Evolutionary conservation across 23 red algal genomes (phyloP).

Genomic region (Gracilariopsis chorda): DNA sequence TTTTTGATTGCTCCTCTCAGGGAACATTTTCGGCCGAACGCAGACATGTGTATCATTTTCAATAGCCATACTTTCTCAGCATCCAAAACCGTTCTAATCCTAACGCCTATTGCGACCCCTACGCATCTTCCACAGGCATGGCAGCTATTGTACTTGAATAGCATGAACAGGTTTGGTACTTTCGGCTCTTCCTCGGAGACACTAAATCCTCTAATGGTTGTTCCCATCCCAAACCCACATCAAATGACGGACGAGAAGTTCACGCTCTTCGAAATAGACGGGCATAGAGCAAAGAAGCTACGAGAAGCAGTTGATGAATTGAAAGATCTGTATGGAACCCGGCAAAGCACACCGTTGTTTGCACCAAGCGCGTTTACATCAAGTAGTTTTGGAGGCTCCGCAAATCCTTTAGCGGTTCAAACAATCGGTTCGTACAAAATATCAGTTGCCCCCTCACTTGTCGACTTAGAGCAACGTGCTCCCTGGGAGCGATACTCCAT

Average conservation of each 20-base stretch:
- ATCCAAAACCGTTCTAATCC: background rate
- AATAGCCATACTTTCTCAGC: background rate
- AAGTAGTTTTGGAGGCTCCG: no score
- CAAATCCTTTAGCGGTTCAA: background rate
- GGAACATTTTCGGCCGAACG: no score
- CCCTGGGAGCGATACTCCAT: background rate
- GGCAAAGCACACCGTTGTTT: no score
- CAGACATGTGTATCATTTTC: constrained; percentile 1
- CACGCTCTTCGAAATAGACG: background rate
- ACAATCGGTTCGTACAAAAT: background rate
- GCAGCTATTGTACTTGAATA: background rate
- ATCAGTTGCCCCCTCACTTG: background rate
- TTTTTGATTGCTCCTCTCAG: no score
- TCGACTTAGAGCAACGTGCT: background rate
- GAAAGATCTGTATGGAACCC: background rate
- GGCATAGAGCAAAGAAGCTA: background rate
- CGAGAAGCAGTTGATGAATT: background rate
- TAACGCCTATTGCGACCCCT: background rate
- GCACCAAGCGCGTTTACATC: no score
- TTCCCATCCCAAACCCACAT: background rate
- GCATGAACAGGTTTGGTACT: no score
- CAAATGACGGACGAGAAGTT: background rate
- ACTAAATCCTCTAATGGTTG: background rate
- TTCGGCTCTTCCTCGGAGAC: background rate
- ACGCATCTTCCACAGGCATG: background rate